phyloP scores from a whole-genome alignment of 176 grass and related monocot genomes.

The Aegilops bicornis region DNA sequence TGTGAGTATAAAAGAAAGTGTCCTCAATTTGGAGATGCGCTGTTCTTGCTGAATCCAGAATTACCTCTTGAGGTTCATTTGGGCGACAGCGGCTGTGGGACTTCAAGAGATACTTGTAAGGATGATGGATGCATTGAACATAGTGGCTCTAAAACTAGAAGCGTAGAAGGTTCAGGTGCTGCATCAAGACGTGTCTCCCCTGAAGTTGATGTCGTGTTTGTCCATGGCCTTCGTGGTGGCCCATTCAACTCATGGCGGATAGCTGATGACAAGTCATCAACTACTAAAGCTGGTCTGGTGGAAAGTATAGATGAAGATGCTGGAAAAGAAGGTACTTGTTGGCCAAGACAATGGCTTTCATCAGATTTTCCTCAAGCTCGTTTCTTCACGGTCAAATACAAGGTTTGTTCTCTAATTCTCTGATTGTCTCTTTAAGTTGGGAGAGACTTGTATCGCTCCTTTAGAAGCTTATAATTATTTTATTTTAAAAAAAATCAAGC shows the following conservation, averaged over 20 bases:
- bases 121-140: conserved; percentile 30
- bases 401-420: conserved; percentile 56
- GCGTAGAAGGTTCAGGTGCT: conserved; percentile 2
- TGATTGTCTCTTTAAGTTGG: not conserved
- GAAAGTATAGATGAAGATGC: conserved; percentile 96
- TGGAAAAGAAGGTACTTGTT: conserved; percentile 92
- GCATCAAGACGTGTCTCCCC: conserved; percentile 31
- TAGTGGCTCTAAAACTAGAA: conserved; percentile 14
- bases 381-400: conserved; percentile 88
- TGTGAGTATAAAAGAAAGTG: conserved; percentile 58
- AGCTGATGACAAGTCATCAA: conserved; percentile 96
- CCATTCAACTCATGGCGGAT: conserved; percentile 99
- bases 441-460: not conserved
- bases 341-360: conserved; percentile 96
- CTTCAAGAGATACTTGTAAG: conserved; percentile 43
- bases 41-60: conserved; percentile 93
- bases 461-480: not conserved
- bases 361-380: conserved; percentile 88
- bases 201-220: conserved; percentile 81
- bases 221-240: conserved; percentile 90
- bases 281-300: conserved; percentile 87
- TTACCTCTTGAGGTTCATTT: conserved; percentile 55
- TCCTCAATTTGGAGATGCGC: conserved; percentile 74
- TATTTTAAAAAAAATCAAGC: conserved; percentile 5
- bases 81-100: conserved; percentile 41